These are phyloP conservation scores for Protostelium mycophagum DNA, from an alignment of 78 protist genomes.

Conservation along the genomic window DNA sequence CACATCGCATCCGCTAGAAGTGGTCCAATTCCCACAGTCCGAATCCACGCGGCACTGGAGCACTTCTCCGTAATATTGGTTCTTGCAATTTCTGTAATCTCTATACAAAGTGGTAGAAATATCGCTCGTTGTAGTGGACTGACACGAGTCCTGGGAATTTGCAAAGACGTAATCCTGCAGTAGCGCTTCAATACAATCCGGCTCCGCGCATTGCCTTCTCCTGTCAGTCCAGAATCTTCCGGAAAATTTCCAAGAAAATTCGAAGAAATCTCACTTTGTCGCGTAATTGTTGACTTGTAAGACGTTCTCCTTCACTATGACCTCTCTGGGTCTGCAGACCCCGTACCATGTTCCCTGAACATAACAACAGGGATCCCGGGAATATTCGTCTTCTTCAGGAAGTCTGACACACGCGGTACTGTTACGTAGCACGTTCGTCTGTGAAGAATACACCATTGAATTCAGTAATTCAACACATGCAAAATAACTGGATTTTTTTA, in stretches of 20 bases:
- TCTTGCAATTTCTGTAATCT: neutral
- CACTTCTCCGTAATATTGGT: neutral
- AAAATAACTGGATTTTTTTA: no score
- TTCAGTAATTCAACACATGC: no score
- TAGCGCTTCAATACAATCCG: neutral
- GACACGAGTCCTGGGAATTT: neutral
- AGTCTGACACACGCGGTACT: neutral
- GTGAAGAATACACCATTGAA: no score
- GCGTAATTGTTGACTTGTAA: neutral
- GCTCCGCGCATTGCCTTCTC: neutral
- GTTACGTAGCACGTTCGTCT: neutral
- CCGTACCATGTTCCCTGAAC: neutral
- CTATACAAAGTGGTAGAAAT: neutral
- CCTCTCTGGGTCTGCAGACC: neutral
- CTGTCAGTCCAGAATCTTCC: neutral
- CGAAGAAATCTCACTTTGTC: neutral
- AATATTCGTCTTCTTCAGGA: neutral
- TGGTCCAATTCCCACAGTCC: neutral
- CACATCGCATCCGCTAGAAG: no score
- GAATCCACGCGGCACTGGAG: neutral
- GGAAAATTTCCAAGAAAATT: no score
- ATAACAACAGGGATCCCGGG: neutral
- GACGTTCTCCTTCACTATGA: neutral
- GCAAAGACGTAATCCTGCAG: neutral
- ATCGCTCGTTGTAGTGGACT: neutral